phyloP scores from a whole-genome alignment of 2,329 filamentous ascomycete genomes.

The Cladosporium velox region DNA sequence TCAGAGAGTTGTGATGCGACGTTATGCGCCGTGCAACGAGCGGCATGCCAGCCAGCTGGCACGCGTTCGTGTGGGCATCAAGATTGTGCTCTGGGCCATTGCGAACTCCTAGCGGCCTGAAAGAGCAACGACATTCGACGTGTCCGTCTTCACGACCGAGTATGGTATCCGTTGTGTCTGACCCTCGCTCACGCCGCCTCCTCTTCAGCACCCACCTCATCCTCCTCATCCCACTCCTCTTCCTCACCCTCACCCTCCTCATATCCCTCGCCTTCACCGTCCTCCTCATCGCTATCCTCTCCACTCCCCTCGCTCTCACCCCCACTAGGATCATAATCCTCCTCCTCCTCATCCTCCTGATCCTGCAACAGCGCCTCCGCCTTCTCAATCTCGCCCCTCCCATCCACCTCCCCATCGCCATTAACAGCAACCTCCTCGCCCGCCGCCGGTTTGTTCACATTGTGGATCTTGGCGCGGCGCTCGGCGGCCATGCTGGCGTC shows the following conservation, averaged over 20 bases:
- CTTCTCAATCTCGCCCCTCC: constrained; percentile 33
- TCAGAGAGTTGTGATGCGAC: neutral
- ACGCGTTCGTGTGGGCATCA: too few species aligned
- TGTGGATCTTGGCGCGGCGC: constrained; percentile 61
- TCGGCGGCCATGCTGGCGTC: constrained; percentile 64
- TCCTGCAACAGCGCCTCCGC: constrained; percentile 38
- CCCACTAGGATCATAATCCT: constrained; percentile 38
- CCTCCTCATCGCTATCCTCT: constrained; percentile 36
- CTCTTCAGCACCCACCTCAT: constrained; percentile 22
- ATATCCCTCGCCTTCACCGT: constrained; percentile 29
- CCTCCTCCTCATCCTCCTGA: constrained; percentile 38
- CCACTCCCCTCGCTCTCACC: constrained; percentile 39
- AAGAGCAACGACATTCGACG: too few species aligned
- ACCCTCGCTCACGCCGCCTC: neutral
- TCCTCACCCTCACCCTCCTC: constrained; percentile 27
- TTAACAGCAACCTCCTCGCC: constrained; percentile 30
- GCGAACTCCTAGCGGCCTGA: too few species aligned
- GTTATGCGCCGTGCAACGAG: neutral
- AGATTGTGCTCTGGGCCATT: too few species aligned
- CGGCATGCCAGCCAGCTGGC: neutral
- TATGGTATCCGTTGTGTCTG: neutral
- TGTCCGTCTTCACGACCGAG: neutral
- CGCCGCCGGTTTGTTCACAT: constrained; percentile 47
- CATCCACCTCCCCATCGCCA: constrained; percentile 23
- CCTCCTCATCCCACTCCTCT: constrained; percentile 31